These are phyloP conservation scores for Lactarius vividus DNA, from an alignment of 768 basidiomycete species.

Conservation along the genomic window DNA sequence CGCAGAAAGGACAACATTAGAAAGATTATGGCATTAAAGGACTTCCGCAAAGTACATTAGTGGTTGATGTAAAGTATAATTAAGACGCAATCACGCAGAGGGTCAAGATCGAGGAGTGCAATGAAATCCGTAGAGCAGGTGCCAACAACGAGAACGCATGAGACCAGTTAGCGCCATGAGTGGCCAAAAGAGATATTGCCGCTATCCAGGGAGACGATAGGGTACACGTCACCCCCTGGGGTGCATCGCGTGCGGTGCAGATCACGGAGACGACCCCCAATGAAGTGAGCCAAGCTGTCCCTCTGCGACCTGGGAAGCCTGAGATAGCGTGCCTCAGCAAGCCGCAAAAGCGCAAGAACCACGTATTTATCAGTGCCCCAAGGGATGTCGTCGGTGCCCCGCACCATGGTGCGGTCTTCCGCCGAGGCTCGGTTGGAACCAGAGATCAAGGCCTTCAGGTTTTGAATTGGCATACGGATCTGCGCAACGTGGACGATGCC, in stretches of 20 bases:
- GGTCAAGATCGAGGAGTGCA: neutral
- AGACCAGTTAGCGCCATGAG: neutral
- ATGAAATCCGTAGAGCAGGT: neutral
- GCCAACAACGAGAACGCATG: neutral
- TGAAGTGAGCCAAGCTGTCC: neutral
- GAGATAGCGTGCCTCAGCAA: neutral
- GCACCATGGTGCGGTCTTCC: neutral
- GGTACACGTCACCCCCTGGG: neutral
- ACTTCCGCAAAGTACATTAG: neutral
- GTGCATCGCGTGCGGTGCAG: neutral
- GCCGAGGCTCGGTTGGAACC: conserved; percentile 5
- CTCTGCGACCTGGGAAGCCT: neutral
- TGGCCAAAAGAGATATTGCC: neutral
- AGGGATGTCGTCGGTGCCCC: neutral
- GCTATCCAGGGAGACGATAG: conserved; percentile 3
- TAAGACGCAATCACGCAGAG: neutral
- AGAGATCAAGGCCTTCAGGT: neutral
- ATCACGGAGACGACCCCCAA: neutral
- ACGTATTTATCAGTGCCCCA: conserved; percentile 2
- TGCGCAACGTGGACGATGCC: conserved; percentile 2
- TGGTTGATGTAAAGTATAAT: neutral
- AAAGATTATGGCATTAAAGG: neutral
- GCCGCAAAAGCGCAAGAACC: conserved; percentile 7
- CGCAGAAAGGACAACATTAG: neutral
- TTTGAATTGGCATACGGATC: neutral